phyloP scores from a whole-genome alignment of 495 filamentous ascomycete genomes.

The Podospora comata region DNA sequence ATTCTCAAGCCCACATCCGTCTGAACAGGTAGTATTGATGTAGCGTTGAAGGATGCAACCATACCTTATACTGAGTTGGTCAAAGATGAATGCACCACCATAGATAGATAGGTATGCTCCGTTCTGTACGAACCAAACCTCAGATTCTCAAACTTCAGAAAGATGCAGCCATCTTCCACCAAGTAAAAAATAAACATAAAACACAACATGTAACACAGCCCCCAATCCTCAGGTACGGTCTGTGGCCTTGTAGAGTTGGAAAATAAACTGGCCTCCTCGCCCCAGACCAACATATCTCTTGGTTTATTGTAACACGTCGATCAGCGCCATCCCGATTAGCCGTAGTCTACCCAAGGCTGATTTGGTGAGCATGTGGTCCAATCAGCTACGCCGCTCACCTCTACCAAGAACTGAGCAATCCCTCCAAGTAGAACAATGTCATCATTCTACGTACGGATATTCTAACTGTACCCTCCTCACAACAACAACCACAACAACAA shows the following conservation, averaged over 20 bases:
- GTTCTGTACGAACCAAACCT: too few relatives aligned
- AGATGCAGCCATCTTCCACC: neutral
- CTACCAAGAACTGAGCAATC: neutral
- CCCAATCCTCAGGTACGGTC: neutral
- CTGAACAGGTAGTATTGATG: too few relatives aligned
- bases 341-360: neutral
- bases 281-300: neutral
- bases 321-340: neutral
- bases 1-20: too few relatives aligned
- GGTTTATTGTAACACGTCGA: neutral
- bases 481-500: neutral
- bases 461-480: neutral
- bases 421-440: neutral
- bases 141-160: neutral
- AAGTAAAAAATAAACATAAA: neutral
- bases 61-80: too few relatives aligned
- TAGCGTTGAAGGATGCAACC: too few relatives aligned
- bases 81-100: too few relatives aligned
- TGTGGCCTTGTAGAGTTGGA: neutral
- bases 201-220: neutral
- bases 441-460: neutral
- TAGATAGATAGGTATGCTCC: too few relatives aligned
- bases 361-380: neutral
- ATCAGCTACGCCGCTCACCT: neutral
- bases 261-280: neutral